A percentile compares a stretch with the other conserved stretches of the same genome.
Conservation (phyloP, 2,329 filamentous ascomycete species). For the Sporothrix mexicana region DNA sequence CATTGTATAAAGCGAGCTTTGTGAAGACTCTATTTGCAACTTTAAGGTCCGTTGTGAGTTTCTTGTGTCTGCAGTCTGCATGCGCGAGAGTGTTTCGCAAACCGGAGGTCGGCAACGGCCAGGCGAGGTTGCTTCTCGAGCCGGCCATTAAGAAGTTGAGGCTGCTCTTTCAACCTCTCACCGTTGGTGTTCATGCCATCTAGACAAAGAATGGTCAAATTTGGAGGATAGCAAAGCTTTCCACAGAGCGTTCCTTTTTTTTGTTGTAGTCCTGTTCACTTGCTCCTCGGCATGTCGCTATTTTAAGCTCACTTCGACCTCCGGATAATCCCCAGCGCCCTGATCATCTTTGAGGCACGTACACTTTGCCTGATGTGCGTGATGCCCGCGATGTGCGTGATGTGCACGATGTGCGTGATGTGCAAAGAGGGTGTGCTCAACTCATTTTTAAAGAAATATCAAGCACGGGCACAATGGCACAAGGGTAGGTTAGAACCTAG, state of each 20-base stretch:
- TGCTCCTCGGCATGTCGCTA: background rate
- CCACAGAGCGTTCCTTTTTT: background rate
- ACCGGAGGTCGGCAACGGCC: constrained; percentile 37
- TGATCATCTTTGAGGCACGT: background rate
- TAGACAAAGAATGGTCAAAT: background rate
- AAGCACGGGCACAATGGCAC: background rate
- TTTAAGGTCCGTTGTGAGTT: background rate
- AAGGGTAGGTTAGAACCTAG: background rate
- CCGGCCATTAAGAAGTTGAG: constrained; percentile 10
- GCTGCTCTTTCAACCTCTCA: background rate
- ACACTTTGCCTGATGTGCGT: constrained; percentile 22
- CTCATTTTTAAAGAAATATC: background rate
- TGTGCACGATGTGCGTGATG: constrained; percentile 24
- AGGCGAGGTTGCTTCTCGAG: constrained; percentile 20
- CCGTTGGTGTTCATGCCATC: background rate
- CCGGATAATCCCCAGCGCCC: constrained; percentile 13
- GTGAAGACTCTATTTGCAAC: background rate
- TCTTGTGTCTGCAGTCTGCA: constrained; percentile 2
- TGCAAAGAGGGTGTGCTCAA: background rate
- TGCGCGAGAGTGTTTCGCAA: constrained; percentile 38
- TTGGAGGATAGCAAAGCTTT: background rate
- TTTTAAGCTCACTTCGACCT: background rate
- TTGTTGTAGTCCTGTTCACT: background rate
- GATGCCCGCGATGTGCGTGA: constrained; percentile 28
- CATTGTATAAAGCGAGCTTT: background rate